Evolutionary conservation across 2,329 filamentous ascomycete genomes (phyloP).

Genomic region (Tolypocladium endophyticum): DNA sequence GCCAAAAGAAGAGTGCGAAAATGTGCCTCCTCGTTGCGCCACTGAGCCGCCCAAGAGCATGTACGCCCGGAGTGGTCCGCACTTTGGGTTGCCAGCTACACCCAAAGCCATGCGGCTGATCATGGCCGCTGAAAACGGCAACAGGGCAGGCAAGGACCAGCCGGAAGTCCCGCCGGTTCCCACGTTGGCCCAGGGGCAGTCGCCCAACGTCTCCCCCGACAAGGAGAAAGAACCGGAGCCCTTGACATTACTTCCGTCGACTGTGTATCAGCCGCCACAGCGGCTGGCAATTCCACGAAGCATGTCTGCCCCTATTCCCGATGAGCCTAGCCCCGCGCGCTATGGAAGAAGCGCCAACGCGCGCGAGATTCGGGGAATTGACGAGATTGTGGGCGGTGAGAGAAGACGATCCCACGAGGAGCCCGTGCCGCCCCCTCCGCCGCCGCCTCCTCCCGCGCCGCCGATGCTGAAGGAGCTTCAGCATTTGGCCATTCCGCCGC

Average conservation of each 20-base stretch:
- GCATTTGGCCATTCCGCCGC: slow-evolving; percentile 49
- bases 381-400: slow-evolving; percentile 30
- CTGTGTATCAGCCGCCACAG: slow-evolving; percentile 47
- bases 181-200: slow-evolving; percentile 32
- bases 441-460: slow-evolving; percentile 34
- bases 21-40: slow-evolving; percentile 49
- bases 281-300: slow-evolving; percentile 43
- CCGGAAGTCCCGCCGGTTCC: slow-evolving; percentile 49
- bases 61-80: slow-evolving; percentile 36
- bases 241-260: slow-evolving; percentile 45
- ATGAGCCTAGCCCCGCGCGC: slow-evolving; percentile 20
- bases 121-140: slow-evolving; percentile 46
- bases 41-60: slow-evolving; percentile 49
- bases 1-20: slow-evolving; percentile 27
- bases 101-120: slow-evolving; percentile 83
- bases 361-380: slow-evolving; percentile 33
- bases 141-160: slow-evolving; percentile 26
- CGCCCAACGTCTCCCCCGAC: slow-evolving; percentile 25
- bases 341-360: slow-evolving; percentile 23
- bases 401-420: slow-evolving; percentile 41
- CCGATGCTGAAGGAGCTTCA: slow-evolving; percentile 52
- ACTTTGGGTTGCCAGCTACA: slow-evolving; percentile 77
- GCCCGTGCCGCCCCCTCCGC: slow-evolving; percentile 38
- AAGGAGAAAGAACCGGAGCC: slow-evolving; percentile 17
- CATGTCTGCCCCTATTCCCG: slow-evolving; percentile 47